These are phyloP conservation scores for Heliocybe sulcata DNA, from an alignment of 1,284 basidiomycete species.

Conservation along the genomic window DNA sequence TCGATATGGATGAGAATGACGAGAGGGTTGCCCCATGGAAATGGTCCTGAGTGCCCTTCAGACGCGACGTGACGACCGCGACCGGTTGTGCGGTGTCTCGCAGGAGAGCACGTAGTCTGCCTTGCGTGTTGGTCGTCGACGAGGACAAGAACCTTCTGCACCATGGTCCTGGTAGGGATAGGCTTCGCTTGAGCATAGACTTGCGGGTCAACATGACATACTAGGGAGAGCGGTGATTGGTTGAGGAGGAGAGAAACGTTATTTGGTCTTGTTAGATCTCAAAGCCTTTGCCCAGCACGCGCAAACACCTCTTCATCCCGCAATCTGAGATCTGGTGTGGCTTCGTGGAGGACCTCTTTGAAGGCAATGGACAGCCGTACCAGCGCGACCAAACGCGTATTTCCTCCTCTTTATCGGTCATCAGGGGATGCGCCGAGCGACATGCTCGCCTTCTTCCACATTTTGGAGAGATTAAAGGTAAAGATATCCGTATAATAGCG, in stretches of 20 bases:
- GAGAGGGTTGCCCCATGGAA: slow-evolving; percentile 89
- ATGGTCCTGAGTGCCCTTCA: slow-evolving; percentile 9
- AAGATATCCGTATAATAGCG: neutral
- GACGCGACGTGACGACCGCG: slow-evolving; percentile 30
- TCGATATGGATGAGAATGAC: slow-evolving; percentile 85
- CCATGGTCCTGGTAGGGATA: neutral
- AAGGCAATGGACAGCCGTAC: too few species aligned
- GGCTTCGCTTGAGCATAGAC: neutral
- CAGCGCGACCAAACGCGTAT: slow-evolving; percentile 22
- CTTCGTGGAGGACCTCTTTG: too few species aligned
- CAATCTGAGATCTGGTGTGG: too few species aligned
- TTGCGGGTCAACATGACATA: neutral
- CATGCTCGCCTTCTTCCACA: slow-evolving; percentile 82
- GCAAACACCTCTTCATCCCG: neutral
- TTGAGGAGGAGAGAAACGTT: neutral
- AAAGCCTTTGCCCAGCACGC: neutral
- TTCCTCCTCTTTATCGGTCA: slow-evolving; percentile 48
- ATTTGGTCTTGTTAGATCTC: neutral
- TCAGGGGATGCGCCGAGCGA: slow-evolving; percentile 55
- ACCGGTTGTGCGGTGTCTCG: slow-evolving; percentile 35
- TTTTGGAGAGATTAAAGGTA: slow-evolving; percentile 85
- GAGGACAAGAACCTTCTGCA: neutral
- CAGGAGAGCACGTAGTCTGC: slow-evolving; percentile 22
- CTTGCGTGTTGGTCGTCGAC: neutral
- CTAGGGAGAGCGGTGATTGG: neutral